phyloP scores from a whole-genome alignment of 176 grass and related monocot species.

The Raddia guianensis region DNA sequence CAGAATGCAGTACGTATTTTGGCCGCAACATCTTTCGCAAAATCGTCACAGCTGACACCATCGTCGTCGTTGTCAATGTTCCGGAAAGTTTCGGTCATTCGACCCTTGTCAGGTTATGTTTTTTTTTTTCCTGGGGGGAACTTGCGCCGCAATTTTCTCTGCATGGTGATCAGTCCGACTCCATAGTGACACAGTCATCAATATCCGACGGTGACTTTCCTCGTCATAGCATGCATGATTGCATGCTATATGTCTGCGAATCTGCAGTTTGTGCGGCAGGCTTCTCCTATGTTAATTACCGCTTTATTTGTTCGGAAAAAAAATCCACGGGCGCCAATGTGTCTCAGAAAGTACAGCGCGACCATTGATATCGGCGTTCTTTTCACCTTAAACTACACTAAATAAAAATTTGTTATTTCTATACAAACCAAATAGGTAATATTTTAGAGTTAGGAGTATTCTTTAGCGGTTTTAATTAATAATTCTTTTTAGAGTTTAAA shows the following conservation, averaged over 20 bases:
- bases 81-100: background rate
- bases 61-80: background rate
- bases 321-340: too few species aligned
- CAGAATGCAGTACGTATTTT: too few species aligned
- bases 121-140: background rate
- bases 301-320: too few species aligned
- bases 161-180: background rate
- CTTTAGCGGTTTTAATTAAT: too few species aligned
- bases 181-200: background rate
- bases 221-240: background rate
- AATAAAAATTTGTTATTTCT: too few species aligned
- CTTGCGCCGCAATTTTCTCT: background rate
- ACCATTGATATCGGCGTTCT: too few species aligned
- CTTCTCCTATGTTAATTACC: too few species aligned
- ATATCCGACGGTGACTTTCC: background rate
- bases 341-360: too few species aligned
- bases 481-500: too few species aligned
- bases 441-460: too few species aligned
- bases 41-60: slow-evolving; percentile 46
- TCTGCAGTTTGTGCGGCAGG: background rate
- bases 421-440: too few species aligned
- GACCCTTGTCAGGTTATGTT: background rate
- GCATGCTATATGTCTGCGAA: background rate
- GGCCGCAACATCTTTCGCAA: background rate
- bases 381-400: too few species aligned